Evolutionary conservation across 2,329 filamentous ascomycete genomes (phyloP), one percentile per base, ranked within the genome.

Genomic region (Colletotrichum endophyticum): DNA sequence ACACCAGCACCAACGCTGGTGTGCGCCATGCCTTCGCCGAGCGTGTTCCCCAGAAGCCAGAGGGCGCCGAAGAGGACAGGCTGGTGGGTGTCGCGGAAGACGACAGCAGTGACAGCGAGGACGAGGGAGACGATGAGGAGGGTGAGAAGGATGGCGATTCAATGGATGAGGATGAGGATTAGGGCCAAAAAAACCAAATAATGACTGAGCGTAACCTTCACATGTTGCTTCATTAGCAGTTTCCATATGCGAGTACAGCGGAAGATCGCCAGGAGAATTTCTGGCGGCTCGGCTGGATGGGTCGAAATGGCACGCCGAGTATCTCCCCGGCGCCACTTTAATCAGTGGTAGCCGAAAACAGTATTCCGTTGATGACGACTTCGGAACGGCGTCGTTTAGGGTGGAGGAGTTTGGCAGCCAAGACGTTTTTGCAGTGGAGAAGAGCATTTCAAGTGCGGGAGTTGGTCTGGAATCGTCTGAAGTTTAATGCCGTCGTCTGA

Each of bases 1-100:
- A 99, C 85, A 98, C 97, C 27, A 92, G 95, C 84, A 99, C 97
- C 73, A 99, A 99, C 84, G 92, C 92, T 16, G 94, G 94, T 30
- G 95, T 99, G 36, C 92, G 97, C 75, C 91, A 94, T 78, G 93
- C 94, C 2, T 99, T 99, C 87, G 95, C 94, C 3, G 44, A 92
- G 88, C 81, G 93, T 92, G 81, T 88, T 12, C 90, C 91, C 22
- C 79, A 81, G 78, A 83, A 89, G 77, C 86, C 89, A 8, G 91
- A 91, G 66, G 92, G 89, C 19, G 91, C 92, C 63, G 92, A 93
- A 28, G 90, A 92, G 84, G 96, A 99, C 85, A 91, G 95, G 73
- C 87, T 97, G 64, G 92, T 99, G 7, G 94, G 94, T 1, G 89
- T 98, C 64, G 89, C 91, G 44, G 91, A 93, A 62, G 90, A 93